A percentile compares a stretch with the other conserved stretches of the same genome.
These are phyloP conservation scores for Annulohypoxylon maeteangense DNA, from an alignment of 495 filamentous ascomycete genomes.

Conservation along the genomic window DNA sequence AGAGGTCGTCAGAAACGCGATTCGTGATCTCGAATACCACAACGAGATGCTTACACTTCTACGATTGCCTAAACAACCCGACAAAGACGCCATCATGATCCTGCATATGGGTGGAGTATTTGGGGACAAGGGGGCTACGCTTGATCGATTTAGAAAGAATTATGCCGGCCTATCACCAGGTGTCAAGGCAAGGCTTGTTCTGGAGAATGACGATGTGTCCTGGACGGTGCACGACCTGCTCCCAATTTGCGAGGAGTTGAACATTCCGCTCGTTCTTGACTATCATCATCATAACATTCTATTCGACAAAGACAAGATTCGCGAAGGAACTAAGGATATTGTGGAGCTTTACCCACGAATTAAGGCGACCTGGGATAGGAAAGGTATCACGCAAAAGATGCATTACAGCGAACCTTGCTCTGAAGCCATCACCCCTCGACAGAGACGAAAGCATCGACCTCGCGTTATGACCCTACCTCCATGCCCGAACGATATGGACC, in stretches of 20 bases:
- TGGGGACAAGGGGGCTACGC: constrained; percentile 84
- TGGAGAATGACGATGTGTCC: constrained; percentile 93
- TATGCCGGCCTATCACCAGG: constrained; percentile 72
- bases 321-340: constrained; percentile 90
- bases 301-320: constrained; percentile 74
- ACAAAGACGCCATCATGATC: constrained; percentile 94
- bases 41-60: constrained; percentile 85
- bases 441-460: constrained; percentile 85
- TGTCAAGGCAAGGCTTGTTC: constrained; percentile 82
- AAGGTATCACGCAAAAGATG: constrained; percentile 93
- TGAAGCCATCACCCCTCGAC: constrained; percentile 76
- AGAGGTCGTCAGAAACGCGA: constrained; percentile 76
- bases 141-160: constrained; percentile 83
- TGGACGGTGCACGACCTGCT: constrained; percentile 93
- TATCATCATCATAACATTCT: constrained; percentile 97
- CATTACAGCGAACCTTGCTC: constrained; percentile 88
- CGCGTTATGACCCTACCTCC: constrained; percentile 83
- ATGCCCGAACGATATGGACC: constrained; percentile 82
- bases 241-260: constrained; percentile 89
- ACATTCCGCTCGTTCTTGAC: constrained; percentile 92
- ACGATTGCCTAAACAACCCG: constrained; percentile 78
- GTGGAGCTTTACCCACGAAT: constrained; percentile 70
- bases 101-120: constrained; percentile 94
- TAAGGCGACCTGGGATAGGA: constrained; percentile 83
- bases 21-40: constrained; percentile 91